Percentiles rank a stretch among this genome's conserved stretches.
Evolutionary conservation across 257 asterid species (phyloP).

Genomic region (Agastache rugosa): DNA sequence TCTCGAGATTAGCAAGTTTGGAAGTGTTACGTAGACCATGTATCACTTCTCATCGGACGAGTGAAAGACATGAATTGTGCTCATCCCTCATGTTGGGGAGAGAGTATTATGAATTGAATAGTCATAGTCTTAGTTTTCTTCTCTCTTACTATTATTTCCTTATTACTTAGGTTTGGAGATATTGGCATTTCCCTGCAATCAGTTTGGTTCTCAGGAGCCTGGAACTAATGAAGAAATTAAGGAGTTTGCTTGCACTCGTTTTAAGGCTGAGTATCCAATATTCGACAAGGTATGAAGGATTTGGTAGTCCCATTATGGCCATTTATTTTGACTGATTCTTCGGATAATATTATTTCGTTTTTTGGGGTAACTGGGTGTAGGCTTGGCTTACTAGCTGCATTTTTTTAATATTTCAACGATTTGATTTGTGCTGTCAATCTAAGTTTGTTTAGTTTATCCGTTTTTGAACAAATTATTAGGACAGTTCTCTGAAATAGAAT

Average conservation of each 20-base stretch:
- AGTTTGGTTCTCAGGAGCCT: constrained; percentile 93
- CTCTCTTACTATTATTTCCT: background rate
- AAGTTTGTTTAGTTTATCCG: background rate
- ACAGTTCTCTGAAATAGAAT: background rate
- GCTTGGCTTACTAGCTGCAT: background rate
- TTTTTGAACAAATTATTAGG: background rate
- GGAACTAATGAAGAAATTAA: constrained; percentile 82
- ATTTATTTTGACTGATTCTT: background rate
- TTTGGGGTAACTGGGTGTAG: background rate
- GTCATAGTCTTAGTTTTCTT: background rate
- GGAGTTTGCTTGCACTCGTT: constrained; percentile 93
- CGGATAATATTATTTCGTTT: background rate
- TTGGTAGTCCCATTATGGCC: background rate
- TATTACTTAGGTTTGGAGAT: constrained; percentile 74
- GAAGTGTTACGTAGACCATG: background rate
- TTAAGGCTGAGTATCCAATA: constrained; percentile 93
- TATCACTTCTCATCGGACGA: background rate
- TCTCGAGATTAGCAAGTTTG: background rate
- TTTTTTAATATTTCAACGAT: background rate
- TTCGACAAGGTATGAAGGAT: constrained; percentile 70
- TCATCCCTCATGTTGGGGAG: background rate
- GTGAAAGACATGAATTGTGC: background rate
- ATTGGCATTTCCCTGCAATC: constrained; percentile 96
- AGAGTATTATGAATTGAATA: background rate
- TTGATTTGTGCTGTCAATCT: background rate